Evolutionary conservation across 2,329 filamentous ascomycete genomes (phyloP).

Genomic region (Aureobasidium sp.): DNA sequence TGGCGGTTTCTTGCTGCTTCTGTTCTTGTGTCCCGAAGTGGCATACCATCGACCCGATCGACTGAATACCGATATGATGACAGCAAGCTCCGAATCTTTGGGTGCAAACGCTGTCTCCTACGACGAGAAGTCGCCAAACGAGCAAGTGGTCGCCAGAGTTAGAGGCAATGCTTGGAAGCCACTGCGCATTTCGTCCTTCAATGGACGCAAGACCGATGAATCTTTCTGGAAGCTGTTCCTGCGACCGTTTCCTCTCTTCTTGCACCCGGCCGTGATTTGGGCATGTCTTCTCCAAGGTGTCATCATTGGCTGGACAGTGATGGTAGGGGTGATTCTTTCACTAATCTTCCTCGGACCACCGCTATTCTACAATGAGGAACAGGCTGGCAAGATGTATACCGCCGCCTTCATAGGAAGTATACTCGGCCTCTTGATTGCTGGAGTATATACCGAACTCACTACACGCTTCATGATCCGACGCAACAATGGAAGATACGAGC

Average conservation of each 20-base stretch:
- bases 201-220: slow-evolving; percentile 74
- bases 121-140: not conserved
- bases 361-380: slow-evolving; percentile 70
- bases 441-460: slow-evolving; percentile 63
- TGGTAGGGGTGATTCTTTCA: slow-evolving; percentile 78
- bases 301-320: slow-evolving; percentile 91
- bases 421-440: slow-evolving; percentile 67
- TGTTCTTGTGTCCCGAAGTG: slow-evolving; percentile 80
- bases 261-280: slow-evolving; percentile 83
- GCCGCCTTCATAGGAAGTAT: slow-evolving; percentile 79
- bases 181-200: slow-evolving; percentile 61
- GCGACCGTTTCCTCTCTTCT: slow-evolving; percentile 72
- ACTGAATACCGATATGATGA: slow-evolving; percentile 59
- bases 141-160: not conserved
- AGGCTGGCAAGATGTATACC: slow-evolving; percentile 80
- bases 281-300: slow-evolving; percentile 73
- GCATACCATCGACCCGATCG: slow-evolving; percentile 59
- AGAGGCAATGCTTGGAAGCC: slow-evolving; percentile 1
- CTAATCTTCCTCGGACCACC: slow-evolving; percentile 73
- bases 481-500: slow-evolving; percentile 80
- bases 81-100: not conserved
- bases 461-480: slow-evolving; percentile 61
- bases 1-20: slow-evolving; percentile 58
- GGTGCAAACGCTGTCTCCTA: too few species aligned
- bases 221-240: slow-evolving; percentile 56